Conservation (phyloP, 805 yeast species). For the Lipomyces mesembrius region DNA sequence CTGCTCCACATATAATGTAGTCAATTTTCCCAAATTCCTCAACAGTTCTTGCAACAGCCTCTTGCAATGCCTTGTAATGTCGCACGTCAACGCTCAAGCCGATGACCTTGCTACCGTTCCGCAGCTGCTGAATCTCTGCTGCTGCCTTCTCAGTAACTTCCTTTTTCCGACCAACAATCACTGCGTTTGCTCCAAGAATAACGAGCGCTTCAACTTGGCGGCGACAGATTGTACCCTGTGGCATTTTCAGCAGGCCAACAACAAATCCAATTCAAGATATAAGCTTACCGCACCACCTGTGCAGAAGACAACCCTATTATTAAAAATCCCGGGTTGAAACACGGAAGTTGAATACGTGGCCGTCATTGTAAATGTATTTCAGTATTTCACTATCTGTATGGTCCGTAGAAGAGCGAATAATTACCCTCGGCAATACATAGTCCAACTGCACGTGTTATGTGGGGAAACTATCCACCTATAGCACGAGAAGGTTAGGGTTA, state of each 20-base stretch:
- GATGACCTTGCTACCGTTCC: constrained; percentile 67
- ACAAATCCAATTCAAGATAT: not conserved
- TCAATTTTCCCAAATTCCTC: constrained; percentile 76
- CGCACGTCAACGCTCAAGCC: constrained; percentile 83
- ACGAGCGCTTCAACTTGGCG: constrained; percentile 87
- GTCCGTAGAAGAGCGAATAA: too few relatives aligned
- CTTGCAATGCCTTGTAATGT: constrained; percentile 58
- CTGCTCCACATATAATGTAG: constrained; percentile 92
- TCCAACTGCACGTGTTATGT: too few relatives aligned
- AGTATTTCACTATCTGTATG: too few relatives aligned
- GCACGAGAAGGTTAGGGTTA: too few relatives aligned
- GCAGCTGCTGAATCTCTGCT: constrained; percentile 59
- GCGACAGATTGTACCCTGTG: constrained; percentile 83
- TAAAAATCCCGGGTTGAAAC: constrained; percentile 65
- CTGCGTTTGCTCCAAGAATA: constrained; percentile 82
- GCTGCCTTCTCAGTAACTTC: constrained; percentile 72
- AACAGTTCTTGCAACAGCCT: constrained; percentile 71
- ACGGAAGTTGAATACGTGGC: constrained; percentile 9
- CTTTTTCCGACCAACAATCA: constrained; percentile 77
- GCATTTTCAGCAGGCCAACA: not conserved
- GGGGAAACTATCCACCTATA: too few relatives aligned
- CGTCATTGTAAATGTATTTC: not conserved
- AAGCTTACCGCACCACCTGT: constrained; percentile 79
- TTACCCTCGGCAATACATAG: too few relatives aligned
- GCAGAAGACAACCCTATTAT: constrained; percentile 83